phyloP scores from a whole-genome alignment of 345 rosid genomes.

The Eucalyptus lansdowneana region DNA sequence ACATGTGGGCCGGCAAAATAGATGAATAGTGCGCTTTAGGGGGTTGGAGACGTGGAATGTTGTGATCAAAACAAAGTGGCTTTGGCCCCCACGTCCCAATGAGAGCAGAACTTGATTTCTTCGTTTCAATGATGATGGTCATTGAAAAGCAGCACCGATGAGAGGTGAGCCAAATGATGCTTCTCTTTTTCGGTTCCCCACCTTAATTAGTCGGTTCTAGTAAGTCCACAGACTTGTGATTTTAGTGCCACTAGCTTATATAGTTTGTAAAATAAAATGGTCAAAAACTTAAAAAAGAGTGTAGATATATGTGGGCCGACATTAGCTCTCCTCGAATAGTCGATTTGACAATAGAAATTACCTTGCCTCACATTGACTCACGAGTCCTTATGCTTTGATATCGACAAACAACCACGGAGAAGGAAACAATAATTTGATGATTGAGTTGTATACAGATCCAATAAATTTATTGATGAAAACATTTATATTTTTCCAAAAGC shows the following conservation, averaged over 20 bases:
- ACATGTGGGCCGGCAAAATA: neutral
- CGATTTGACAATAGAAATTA: neutral
- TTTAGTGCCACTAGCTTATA: neutral
- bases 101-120: neutral
- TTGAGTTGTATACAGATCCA: neutral
- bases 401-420: neutral
- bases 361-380: no score
- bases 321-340: neutral
- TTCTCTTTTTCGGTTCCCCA: neutral
- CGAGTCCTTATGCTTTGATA: neutral
- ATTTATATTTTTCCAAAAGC: neutral
- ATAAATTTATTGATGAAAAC: neutral
- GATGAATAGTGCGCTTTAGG: neutral
- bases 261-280: neutral
- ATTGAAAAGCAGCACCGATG: neutral
- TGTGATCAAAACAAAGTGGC: neutral
- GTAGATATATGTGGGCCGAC: neutral
- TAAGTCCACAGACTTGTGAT: neutral
- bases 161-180: neutral
- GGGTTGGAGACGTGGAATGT: neutral
- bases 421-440: neutral
- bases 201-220: neutral
- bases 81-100: neutral
- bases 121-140: neutral
- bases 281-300: neutral